These are phyloP conservation scores for Phylloporus scabripes DNA, from an alignment of 768 basidiomycete genomes.

Conservation along the genomic window DNA sequence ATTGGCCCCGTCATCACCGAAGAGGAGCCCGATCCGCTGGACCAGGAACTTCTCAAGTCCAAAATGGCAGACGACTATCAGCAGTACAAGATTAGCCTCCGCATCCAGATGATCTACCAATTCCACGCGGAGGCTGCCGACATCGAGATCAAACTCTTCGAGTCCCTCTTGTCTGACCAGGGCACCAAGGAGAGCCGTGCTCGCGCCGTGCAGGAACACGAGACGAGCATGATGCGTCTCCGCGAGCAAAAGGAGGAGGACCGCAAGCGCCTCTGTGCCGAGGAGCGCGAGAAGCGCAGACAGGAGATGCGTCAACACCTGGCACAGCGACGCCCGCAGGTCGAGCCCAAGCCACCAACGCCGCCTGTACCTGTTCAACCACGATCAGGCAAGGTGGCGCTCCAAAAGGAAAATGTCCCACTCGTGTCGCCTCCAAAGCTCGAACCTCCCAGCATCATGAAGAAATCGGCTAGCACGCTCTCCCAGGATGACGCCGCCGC, in stretches of 20 bases:
- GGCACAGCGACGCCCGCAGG: conserved; percentile 17
- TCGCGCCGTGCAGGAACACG: conserved; percentile 28
- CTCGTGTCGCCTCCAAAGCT: conserved; percentile 12
- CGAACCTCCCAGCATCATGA: conserved; percentile 19
- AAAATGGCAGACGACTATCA: conserved; percentile 32
- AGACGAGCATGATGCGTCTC: conserved; percentile 29
- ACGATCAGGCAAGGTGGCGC: conserved; percentile 10
- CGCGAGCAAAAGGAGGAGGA: conserved; percentile 31
- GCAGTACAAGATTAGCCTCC: conserved; percentile 27
- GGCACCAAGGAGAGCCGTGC: conserved; percentile 29
- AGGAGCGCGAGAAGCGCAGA: conserved; percentile 26
- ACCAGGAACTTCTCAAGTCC: conserved; percentile 26
- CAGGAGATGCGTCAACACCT: conserved; percentile 17
- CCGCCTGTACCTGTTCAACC: conserved; percentile 9
- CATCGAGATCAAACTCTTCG: conserved; percentile 28
- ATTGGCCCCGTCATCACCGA: conserved; percentile 29
- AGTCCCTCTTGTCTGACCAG: conserved; percentile 19
- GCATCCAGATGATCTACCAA: conserved; percentile 32
- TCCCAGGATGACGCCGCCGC: conserved; percentile 21
- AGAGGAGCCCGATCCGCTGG: conserved; percentile 26
- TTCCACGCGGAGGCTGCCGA: conserved; percentile 28
- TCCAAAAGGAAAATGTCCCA: conserved; percentile 28
- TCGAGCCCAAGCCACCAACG: conserved; percentile 12
- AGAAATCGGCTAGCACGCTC: conserved; percentile 24
- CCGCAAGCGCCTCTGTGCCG: conserved; percentile 26